phyloP scores from a whole-genome alignment of 208 protist species.

The Porcisia hertigi region DNA sequence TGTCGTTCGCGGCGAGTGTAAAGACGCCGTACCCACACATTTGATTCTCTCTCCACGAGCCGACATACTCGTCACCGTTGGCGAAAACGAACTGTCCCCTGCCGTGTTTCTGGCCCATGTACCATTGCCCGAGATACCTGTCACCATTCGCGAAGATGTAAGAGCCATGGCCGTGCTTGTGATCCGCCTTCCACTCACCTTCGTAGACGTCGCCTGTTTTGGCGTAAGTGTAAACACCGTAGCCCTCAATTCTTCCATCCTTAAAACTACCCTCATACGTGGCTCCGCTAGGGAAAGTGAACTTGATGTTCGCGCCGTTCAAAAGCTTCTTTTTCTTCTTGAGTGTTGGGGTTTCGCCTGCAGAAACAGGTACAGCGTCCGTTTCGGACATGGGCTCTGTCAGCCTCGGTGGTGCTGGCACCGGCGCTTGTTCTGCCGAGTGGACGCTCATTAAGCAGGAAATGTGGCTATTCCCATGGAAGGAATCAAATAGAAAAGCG shows the following conservation, averaged over 20 bases:
- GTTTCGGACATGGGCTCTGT: not conserved
- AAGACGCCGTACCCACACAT: slow-evolving; percentile 73
- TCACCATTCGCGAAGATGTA: slow-evolving; percentile 68
- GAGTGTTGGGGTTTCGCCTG: not conserved
- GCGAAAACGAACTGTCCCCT: slow-evolving; percentile 53
- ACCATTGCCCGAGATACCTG: slow-evolving; percentile 68
- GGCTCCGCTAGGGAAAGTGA: slow-evolving; percentile 56
- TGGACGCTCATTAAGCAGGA: not conserved
- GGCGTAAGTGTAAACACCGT: slow-evolving; percentile 60
- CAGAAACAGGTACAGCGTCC: not conserved
- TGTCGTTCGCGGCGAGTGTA: slow-evolving; percentile 35
- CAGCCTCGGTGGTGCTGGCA: not conserved
- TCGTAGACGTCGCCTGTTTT: slow-evolving; percentile 60
- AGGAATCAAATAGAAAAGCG: not conserved
- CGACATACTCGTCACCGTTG: slow-evolving; percentile 64
- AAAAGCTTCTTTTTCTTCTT: slow-evolving; percentile 54
- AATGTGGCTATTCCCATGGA: not conserved
- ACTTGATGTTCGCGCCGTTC: slow-evolving; percentile 51
- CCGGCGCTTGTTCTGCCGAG: not conserved
- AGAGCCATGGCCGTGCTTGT: slow-evolving; percentile 70
- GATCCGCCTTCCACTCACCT: slow-evolving; percentile 62
- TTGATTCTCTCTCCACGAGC: slow-evolving; percentile 54
- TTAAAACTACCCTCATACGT: slow-evolving; percentile 58
- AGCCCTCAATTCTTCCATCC: slow-evolving; percentile 58
- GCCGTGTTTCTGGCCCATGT: slow-evolving; percentile 70